Percentiles rank a stretch among this genome's conserved stretches.
Evolutionary conservation across 306 rosid species (phyloP).

Genomic region (Astragalus membranaceus): DNA sequence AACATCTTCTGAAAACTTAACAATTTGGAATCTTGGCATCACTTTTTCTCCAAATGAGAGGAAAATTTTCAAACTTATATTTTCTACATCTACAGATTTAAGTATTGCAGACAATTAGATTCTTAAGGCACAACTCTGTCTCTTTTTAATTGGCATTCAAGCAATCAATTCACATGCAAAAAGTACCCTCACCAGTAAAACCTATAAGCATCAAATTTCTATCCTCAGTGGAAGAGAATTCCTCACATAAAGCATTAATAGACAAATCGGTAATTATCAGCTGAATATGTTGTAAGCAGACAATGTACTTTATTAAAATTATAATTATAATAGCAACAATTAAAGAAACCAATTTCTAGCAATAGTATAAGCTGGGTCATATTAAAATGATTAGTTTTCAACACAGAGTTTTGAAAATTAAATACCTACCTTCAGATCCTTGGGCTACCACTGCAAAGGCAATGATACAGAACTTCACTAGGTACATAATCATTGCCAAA

Average conservation of each 20-base stretch:
- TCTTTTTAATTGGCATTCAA: neutral
- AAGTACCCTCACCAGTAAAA: neutral
- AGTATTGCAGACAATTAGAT: slow-evolving; percentile 1
- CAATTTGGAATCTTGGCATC: neutral
- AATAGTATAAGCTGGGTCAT: neutral
- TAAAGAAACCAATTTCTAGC: slow-evolving; percentile 20
- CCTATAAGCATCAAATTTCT: neutral
- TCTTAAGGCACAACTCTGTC: slow-evolving; percentile 13
- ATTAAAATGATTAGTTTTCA: neutral
- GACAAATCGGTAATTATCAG: neutral
- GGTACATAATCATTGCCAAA: slow-evolving; percentile 38
- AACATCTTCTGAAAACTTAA: slow-evolving; percentile 3
- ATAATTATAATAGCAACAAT: neutral
- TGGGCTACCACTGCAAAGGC: slow-evolving; percentile 40
- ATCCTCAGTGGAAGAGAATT: neutral
- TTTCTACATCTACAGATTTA: neutral
- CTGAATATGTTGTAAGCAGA: neutral
- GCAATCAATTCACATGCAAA: slow-evolving; percentile 10
- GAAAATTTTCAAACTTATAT: neutral
- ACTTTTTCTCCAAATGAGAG: neutral
- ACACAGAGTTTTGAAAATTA: slow-evolving; percentile 9
- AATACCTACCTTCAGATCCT: slow-evolving; percentile 62
- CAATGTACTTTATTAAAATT: neutral
- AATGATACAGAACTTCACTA: slow-evolving; percentile 47
- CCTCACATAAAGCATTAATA: neutral